Evolutionary conservation across 73 alveolate genomes (phyloP).

Genomic region (Tetrahymena malaccensis): DNA sequence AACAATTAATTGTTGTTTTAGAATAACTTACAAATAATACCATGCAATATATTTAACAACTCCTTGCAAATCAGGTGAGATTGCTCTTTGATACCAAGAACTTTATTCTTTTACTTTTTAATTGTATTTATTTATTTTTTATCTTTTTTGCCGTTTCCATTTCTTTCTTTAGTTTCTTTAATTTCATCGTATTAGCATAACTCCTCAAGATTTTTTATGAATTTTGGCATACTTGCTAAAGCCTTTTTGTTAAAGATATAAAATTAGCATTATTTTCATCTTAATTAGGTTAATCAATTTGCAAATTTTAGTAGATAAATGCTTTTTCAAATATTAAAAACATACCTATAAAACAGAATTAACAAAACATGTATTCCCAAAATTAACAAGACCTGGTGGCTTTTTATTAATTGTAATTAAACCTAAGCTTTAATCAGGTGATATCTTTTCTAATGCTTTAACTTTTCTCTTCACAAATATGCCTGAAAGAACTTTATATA

Average conservation of each 20-base stretch:
- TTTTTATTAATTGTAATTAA: background rate
- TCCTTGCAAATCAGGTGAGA: background rate
- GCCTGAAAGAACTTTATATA: background rate
- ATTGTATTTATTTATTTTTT: background rate
- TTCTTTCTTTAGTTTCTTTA: background rate
- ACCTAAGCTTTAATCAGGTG: background rate
- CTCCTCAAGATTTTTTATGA: background rate
- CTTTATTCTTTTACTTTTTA: background rate
- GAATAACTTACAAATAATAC: background rate
- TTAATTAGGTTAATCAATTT: background rate
- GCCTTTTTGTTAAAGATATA: background rate
- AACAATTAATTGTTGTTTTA: background rate
- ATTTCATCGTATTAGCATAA: background rate
- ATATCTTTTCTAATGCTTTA: background rate
- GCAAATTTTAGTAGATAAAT: background rate
- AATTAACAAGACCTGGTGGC: background rate
- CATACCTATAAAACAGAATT: background rate
- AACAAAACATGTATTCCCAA: background rate
- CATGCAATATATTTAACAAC: background rate
- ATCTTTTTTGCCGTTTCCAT: background rate
- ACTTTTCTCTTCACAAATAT: background rate
- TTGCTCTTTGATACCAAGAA: background rate
- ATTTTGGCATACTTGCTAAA: background rate
- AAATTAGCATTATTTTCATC: background rate
- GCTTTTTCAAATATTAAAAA: background rate